phyloP scores from a whole-genome alignment of 306 rosid genomes.

The Hippophae tibetana region DNA sequence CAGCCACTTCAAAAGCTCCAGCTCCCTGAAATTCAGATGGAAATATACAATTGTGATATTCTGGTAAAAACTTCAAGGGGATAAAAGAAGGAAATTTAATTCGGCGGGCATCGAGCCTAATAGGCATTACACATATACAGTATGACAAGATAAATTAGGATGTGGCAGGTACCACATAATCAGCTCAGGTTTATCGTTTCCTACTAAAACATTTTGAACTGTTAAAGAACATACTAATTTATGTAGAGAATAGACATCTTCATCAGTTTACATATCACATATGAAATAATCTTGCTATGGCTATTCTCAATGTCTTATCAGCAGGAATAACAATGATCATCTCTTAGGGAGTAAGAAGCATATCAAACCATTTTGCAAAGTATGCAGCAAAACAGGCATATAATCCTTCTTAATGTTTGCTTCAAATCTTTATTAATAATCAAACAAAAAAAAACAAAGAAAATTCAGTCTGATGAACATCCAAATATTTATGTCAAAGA shows the following conservation, averaged over 20 bases:
- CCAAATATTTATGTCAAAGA: background rate
- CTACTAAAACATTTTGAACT: too few relatives aligned
- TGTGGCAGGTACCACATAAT: background rate
- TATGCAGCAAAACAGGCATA: background rate
- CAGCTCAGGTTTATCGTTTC: background rate
- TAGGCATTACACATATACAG: too few relatives aligned
- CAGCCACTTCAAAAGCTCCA: conserved; percentile 97
- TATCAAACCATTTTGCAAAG: background rate
- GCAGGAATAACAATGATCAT: background rate
- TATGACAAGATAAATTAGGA: background rate
- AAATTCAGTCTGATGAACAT: too few relatives aligned
- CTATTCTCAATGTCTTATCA: background rate
- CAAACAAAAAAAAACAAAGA: too few relatives aligned
- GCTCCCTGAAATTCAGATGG: conserved; percentile 56
- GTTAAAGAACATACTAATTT: too few relatives aligned
- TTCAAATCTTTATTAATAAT: too few relatives aligned
- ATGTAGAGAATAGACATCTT: too few relatives aligned
- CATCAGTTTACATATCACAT: too few relatives aligned
- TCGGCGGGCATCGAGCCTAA: background rate
- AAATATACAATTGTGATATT: background rate
- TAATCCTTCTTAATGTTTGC: too few relatives aligned
- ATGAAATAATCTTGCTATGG: too few relatives aligned
- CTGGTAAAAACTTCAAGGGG: background rate
- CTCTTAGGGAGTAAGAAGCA: background rate
- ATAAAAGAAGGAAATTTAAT: background rate